These are phyloP conservation scores for Sodiomyces alkalinus DNA, from an alignment of 2,329 filamentous ascomycete species.

Conservation along the genomic window DNA sequence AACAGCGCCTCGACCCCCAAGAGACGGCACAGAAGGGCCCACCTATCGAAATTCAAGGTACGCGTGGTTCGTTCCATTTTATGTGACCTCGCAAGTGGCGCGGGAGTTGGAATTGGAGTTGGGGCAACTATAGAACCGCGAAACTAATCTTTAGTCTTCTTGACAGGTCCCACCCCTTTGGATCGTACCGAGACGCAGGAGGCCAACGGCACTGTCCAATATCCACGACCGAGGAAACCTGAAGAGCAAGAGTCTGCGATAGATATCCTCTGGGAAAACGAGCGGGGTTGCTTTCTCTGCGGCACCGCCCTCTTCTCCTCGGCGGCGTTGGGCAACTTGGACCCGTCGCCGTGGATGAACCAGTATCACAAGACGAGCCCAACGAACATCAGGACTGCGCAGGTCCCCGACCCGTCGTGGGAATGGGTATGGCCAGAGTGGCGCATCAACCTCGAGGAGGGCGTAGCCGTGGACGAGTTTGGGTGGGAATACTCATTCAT, in stretches of 20 bases:
- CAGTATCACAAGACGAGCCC: slow-evolving; percentile 42
- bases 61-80: background rate
- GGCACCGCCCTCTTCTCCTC: slow-evolving; percentile 81
- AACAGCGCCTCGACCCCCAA: slow-evolving; percentile 1
- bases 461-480: slow-evolving; percentile 57
- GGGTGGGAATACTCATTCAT: slow-evolving; percentile 96
- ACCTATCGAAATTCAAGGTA: slow-evolving; percentile 8
- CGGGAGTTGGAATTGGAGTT: no score
- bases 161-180: slow-evolving; percentile 1
- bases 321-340: slow-evolving; percentile 70
- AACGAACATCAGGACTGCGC: slow-evolving; percentile 65
- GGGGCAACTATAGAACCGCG: background rate
- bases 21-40: slow-evolving; percentile 2
- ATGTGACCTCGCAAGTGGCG: background rate
- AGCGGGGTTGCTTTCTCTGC: slow-evolving; percentile 79
- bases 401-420: slow-evolving; percentile 91
- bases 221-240: background rate
- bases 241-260: slow-evolving; percentile 41
- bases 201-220: background rate
- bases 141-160: background rate
- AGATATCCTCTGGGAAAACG: slow-evolving; percentile 90
- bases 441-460: slow-evolving; percentile 55
- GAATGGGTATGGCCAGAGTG: slow-evolving; percentile 66
- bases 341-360: slow-evolving; percentile 81
- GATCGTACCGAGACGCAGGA: background rate